These are phyloP conservation scores for Iris pallida DNA, from an alignment of 116 monocot species.

Conservation along the genomic window DNA sequence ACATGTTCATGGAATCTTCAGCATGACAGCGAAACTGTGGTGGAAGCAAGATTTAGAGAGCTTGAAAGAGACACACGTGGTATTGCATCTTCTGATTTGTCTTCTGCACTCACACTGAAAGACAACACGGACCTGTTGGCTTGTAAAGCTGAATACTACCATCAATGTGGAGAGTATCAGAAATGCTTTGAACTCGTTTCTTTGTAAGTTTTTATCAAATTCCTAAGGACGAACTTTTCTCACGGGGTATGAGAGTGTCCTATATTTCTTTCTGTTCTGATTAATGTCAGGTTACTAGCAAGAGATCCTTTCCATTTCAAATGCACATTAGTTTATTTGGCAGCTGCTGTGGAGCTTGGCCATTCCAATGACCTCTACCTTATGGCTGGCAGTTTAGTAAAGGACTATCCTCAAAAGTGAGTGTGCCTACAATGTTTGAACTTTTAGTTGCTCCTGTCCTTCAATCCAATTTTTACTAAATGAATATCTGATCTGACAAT, in stretches of 20 bases:
- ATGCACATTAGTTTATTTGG: slow-evolving; percentile 74
- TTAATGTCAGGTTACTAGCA: slow-evolving; percentile 56
- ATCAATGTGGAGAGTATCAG: slow-evolving; percentile 91
- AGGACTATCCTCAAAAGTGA: slow-evolving; percentile 96
- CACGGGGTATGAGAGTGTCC: background rate
- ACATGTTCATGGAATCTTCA: slow-evolving; percentile 23
- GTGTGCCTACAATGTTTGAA: slow-evolving; percentile 15
- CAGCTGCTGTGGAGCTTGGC: slow-evolving; percentile 87
- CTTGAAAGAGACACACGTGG: slow-evolving; percentile 60
- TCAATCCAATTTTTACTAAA: no score
- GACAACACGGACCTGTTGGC: slow-evolving; percentile 75
- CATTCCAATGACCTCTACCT: slow-evolving; percentile 90
- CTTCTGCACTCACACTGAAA: slow-evolving; percentile 45
- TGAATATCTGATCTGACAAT: no score
- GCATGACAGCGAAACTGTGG: slow-evolving; percentile 80
- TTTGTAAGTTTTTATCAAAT: slow-evolving; percentile 46
- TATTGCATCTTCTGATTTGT: slow-evolving; percentile 27
- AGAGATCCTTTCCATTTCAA: slow-evolving; percentile 94
- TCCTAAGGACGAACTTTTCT: background rate
- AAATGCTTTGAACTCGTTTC: slow-evolving; percentile 92
- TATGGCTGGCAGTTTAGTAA: slow-evolving; percentile 82
- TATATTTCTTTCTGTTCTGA: background rate
- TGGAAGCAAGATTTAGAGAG: slow-evolving; percentile 78
- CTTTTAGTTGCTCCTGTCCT: background rate
- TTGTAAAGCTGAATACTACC: slow-evolving; percentile 94